A percentile compares a stretch with the other conserved stretches of the same genome.
Evolutionary conservation across 768 basidiomycete species (phyloP).

Genomic region (Auriscalpium microsporum): DNA sequence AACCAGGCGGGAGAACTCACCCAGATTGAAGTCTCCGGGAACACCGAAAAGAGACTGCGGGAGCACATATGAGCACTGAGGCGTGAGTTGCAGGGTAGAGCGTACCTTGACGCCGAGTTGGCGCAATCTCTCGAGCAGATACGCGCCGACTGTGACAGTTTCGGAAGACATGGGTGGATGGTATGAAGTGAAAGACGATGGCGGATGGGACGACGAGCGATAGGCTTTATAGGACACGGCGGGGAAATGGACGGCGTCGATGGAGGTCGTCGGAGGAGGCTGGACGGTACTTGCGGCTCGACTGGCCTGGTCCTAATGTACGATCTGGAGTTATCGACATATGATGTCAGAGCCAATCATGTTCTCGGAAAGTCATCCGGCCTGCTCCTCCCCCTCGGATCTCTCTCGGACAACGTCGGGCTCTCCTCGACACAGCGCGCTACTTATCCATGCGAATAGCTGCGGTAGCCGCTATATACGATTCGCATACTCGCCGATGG

Average conservation of each 20-base stretch:
- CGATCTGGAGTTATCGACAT: background rate
- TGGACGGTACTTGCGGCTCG: background rate
- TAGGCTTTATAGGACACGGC: background rate
- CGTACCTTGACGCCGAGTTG: slow-evolving; percentile 58
- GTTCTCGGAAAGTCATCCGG: background rate
- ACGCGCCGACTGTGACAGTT: slow-evolving; percentile 43
- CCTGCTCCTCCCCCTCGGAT: background rate
- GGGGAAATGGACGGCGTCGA: background rate
- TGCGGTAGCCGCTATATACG: no score
- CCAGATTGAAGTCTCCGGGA: slow-evolving; percentile 84
- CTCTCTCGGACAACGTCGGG: background rate
- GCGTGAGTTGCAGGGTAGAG: background rate
- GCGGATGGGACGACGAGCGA: background rate
- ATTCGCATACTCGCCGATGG: no score
- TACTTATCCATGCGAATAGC: no score
- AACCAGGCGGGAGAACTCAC: slow-evolving; percentile 17
- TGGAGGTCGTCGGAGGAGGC: background rate
- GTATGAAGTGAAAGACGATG: background rate
- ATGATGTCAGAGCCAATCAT: background rate
- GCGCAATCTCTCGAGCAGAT: slow-evolving; percentile 52
- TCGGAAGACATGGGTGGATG: no score
- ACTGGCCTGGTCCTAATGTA: background rate
- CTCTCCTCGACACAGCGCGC: background rate
- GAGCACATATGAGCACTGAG: background rate
- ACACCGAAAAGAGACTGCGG: slow-evolving; percentile 72